Conservation (phyloP, 495 filamentous ascomycete genomes). For the Neurospora sp. region DNA sequence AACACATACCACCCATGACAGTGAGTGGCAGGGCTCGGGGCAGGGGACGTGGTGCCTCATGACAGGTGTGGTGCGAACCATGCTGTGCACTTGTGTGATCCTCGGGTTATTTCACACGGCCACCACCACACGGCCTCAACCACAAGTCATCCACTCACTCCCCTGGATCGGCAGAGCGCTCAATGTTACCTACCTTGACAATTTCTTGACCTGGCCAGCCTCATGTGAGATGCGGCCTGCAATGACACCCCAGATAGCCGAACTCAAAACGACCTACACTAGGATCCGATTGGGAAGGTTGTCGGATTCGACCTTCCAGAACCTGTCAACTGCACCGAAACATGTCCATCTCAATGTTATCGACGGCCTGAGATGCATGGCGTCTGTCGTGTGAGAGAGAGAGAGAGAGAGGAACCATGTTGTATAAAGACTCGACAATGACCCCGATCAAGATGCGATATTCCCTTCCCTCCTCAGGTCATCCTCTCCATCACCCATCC, state of each 20-base stretch:
- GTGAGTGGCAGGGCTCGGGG: neutral
- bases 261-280: neutral
- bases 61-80: neutral
- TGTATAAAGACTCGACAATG: neutral
- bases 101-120: neutral
- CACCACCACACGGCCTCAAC: neutral
- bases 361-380: neutral
- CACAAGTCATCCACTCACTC: neutral
- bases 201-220: neutral
- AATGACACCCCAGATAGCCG: neutral
- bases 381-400: neutral
- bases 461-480: neutral
- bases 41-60: neutral
- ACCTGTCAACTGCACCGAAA: slow-evolving; percentile 1
- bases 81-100: neutral
- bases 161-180: neutral
- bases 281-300: slow-evolving; percentile 18
- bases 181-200: neutral
- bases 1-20: neutral
- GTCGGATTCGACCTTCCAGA: slow-evolving; percentile 9
- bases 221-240: neutral
- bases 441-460: neutral
- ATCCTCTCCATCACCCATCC: neutral
- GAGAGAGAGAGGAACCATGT: neutral
- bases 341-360: neutral